These are phyloP conservation scores for Alternaria metachromatica DNA, from an alignment of 2,329 filamentous ascomycete species.

Conservation along the genomic window DNA sequence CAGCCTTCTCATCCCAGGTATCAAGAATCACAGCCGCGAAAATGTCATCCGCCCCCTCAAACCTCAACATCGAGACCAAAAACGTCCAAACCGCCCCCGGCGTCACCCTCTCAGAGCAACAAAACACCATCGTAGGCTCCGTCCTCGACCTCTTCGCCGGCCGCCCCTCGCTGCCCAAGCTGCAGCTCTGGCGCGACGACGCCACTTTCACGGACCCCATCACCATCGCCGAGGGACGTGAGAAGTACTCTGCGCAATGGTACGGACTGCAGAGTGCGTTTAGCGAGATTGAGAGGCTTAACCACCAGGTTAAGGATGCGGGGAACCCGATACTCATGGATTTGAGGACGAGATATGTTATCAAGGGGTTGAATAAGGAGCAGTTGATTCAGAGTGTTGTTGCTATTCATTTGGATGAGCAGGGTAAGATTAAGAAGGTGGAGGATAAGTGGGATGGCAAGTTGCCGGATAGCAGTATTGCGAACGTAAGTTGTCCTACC, in stretches of 20 bases:
- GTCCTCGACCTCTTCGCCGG: conserved; percentile 70
- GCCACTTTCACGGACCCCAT: conserved; percentile 66
- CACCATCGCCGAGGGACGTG: conserved; percentile 63
- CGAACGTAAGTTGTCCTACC: conserved; percentile 63
- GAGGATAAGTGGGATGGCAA: conserved; percentile 64
- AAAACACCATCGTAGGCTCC: conserved; percentile 63
- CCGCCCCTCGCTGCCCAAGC: conserved; percentile 64
- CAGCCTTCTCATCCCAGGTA: conserved; percentile 18
- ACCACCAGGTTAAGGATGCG: conserved; percentile 59
- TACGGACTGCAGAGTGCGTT: conserved; percentile 68
- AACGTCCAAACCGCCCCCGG: conserved; percentile 60
- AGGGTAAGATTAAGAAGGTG: conserved; percentile 58
- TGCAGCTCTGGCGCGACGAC: conserved; percentile 65
- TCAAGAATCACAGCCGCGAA: conserved; percentile 24
- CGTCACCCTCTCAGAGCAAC: conserved; percentile 57
- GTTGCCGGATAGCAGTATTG: conserved; percentile 58
- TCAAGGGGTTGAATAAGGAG: conserved; percentile 62
- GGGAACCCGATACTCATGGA: conserved; percentile 68
- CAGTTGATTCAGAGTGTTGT: conserved; percentile 58
- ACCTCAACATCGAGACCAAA: conserved; percentile 61
- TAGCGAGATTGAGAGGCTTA: conserved; percentile 62
- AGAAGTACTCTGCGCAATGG: conserved; percentile 61
- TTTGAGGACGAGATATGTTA: conserved; percentile 59
- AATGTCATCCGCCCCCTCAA: conserved; percentile 38
- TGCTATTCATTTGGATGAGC: conserved; percentile 53